These are phyloP conservation scores for Trametes meyenii DNA, from an alignment of 768 basidiomycete genomes.

Conservation along the genomic window DNA sequence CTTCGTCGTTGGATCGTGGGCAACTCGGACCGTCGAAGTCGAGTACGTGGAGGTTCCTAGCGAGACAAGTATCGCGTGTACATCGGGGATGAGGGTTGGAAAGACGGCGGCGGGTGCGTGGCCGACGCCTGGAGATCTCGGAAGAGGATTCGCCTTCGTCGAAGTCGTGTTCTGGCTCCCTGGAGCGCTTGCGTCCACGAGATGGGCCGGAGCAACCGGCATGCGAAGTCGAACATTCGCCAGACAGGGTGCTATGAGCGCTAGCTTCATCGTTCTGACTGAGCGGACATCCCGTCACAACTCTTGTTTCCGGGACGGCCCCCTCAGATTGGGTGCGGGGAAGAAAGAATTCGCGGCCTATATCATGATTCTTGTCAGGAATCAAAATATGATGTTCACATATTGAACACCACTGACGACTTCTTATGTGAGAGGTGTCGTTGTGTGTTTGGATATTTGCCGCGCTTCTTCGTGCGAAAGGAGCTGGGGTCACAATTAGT, in stretches of 20 bases:
- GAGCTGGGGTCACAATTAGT: background rate
- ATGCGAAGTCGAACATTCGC: too few relatives aligned
- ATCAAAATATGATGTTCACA: background rate
- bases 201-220: too few relatives aligned
- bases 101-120: background rate
- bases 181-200: background rate
- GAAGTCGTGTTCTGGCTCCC: background rate
- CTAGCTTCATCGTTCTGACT: too few relatives aligned
- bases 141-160: background rate
- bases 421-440: background rate
- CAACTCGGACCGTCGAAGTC: background rate
- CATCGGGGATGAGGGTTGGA: background rate
- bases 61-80: constrained; percentile 5
- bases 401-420: background rate
- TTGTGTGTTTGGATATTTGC: background rate
- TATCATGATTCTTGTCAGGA: background rate
- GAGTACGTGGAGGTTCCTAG: background rate
- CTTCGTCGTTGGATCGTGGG: background rate
- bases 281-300: too few relatives aligned
- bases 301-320: too few relatives aligned
- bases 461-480: background rate
- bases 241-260: too few relatives aligned
- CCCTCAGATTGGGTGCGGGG: background rate
- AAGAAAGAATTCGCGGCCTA: background rate
- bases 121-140: background rate